These are phyloP conservation scores for Austroboletus festivus DNA, from an alignment of 768 basidiomycete species.

Conservation along the genomic window DNA sequence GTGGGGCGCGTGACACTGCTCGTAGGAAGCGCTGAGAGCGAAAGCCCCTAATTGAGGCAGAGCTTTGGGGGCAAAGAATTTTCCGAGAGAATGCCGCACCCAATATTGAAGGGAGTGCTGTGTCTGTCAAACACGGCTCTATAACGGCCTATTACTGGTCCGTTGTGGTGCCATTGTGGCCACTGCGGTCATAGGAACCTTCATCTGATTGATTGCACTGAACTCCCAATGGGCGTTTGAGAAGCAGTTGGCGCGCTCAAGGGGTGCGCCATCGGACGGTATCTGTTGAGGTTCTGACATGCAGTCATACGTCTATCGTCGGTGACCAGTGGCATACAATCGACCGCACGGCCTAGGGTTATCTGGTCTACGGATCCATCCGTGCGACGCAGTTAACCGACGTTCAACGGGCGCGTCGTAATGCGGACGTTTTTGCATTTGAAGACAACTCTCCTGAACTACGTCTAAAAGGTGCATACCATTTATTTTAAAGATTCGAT, in stretches of 20 bases:
- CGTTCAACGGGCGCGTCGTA: too few species aligned
- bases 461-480: background rate
- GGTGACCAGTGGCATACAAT: background rate
- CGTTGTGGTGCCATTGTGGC: slow-evolving; percentile 15
- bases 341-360: slow-evolving; percentile 10
- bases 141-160: slow-evolving; percentile 9
- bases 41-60: background rate
- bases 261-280: background rate
- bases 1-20: background rate
- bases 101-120: slow-evolving; percentile 11
- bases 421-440: background rate
- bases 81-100: slow-evolving; percentile 15
- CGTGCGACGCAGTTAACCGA: slow-evolving; percentile 8
- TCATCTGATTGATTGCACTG: slow-evolving; percentile 11
- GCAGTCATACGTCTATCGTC: background rate
- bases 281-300: background rate
- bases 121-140: background rate
- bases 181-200: background rate
- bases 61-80: background rate
- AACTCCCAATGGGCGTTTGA: background rate
- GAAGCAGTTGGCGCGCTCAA: background rate
- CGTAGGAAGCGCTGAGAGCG: background rate
- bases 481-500: background rate
- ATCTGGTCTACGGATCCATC: slow-evolving; percentile 1
- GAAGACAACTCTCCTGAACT: background rate